Evolutionary conservation across 2,329 filamentous ascomycete species (phyloP), one percentile per base, ranked within the genome.

Genomic region (Pseudocercospora pini-densiflorae): DNA sequence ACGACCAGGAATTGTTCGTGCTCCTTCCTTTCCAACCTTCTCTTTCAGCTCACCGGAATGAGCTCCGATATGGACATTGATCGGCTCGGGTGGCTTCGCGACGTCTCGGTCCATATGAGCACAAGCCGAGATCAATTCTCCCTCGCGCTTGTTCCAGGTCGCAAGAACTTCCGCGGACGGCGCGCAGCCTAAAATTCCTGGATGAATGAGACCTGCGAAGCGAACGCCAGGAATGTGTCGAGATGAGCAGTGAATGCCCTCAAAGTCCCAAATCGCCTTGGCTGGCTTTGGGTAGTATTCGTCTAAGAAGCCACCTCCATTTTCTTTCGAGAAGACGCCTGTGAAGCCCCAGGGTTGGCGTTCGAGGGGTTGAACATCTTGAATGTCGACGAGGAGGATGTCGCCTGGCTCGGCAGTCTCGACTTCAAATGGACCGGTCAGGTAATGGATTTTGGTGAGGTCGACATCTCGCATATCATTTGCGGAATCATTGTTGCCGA

Each of bases 341-440:
- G 92, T 94, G 78, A 97, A 97, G 0, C 94, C 94, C 94, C 94
- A 97, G 0, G 93, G 93, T 64, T 90, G 88, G 31, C 95, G 88
- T 68, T 94, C 85, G 70, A 97, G 89, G 0, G 94, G 94, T 81
- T 97, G 93, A 0, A 97, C 92, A 74, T 97, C 94, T 78, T 94
- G 93, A 70, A 97, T 97, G 77, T 97, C 93, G 7, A 97, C 91
- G 0, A 96, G 81, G 0, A 97, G 84, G 0, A 97, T 84, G 76
- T 97, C 94, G 0, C 94, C 94, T 0, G 93, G 93, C 78, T 94
- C 88, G 0, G 93, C 93, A 0, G 88, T 89, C 75, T 94, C 91
- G 64, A 97, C 86, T 62, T 97, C 91, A 71, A 97, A 97, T 0
- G 94, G 94, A 0, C 94, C 94, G 0, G 90, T 94, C 5, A 97